Percentiles rank a stretch among this genome's conserved stretches.
Conservation (phyloP, 2,329 filamentous ascomycete species). For the Trichoderma hamatum region DNA sequence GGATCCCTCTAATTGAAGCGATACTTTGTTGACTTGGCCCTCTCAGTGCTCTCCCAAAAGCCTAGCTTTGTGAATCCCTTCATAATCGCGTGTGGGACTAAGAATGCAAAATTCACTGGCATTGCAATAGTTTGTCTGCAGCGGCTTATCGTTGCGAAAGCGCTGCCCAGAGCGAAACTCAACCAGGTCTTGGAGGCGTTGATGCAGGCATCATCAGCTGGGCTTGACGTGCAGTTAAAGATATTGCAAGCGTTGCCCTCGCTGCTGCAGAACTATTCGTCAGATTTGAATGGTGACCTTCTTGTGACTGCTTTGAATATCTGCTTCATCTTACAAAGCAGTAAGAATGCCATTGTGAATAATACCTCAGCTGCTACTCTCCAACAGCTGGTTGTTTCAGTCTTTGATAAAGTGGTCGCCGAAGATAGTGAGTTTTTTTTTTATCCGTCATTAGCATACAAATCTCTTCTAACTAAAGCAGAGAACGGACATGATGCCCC, state of each 20-base stretch:
- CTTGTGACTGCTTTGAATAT: conserved; percentile 84
- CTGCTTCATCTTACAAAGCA: conserved; percentile 86
- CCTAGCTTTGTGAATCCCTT: conserved; percentile 90
- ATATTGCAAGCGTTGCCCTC: conserved; percentile 91
- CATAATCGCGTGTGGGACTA: conserved; percentile 86
- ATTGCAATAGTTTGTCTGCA: conserved; percentile 90
- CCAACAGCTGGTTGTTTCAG: conserved; percentile 87
- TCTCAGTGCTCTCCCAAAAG: conserved; percentile 76
- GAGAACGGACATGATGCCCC: conserved; percentile 55
- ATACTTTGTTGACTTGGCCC: conserved; percentile 31
- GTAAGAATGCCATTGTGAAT: conserved; percentile 91
- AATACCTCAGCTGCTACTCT: conserved; percentile 96
- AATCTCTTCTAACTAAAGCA: conserved; percentile 30
- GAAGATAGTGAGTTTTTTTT: conserved; percentile 69
- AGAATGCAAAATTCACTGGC: conserved; percentile 85
- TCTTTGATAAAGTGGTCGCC: conserved; percentile 85
- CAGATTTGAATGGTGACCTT: conserved; percentile 77
- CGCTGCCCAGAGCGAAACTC: conserved; percentile 76
- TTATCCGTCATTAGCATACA: too few relatives aligned
- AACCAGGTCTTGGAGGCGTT: conserved; percentile 87
- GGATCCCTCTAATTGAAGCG: conserved; percentile 21
- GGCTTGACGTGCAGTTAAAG: conserved; percentile 90
- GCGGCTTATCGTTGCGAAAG: conserved; percentile 79
- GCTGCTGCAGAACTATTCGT: conserved; percentile 85
- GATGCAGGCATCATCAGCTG: conserved; percentile 78